Percentiles rank a stretch among this genome's conserved stretches.
These are phyloP conservation scores for Pistacia integerrima DNA, from an alignment of 345 rosid species.

Conservation along the genomic window DNA sequence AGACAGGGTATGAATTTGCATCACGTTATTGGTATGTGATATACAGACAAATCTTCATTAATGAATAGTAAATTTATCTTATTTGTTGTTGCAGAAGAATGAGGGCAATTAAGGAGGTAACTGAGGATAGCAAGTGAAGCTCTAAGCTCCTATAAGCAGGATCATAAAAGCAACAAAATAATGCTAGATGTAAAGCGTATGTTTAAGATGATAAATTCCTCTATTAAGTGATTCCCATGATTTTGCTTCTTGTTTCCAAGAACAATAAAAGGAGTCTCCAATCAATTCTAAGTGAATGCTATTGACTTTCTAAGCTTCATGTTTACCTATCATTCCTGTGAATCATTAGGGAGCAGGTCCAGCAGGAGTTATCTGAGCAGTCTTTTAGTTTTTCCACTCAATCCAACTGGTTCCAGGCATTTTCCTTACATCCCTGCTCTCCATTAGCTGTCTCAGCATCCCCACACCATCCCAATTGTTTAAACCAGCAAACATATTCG, in stretches of 20 bases:
- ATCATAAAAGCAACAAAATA: too few species aligned
- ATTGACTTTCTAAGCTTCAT: background rate
- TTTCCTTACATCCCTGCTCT: constrained; percentile 51
- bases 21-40: background rate
- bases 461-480: constrained; percentile 50
- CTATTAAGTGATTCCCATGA: too few species aligned
- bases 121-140: background rate
- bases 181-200: background rate
- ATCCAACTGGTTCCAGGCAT: constrained; percentile 63
- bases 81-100: background rate
- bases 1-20: background rate
- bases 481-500: constrained; percentile 52
- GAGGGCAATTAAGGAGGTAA: background rate
- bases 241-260: background rate
- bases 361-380: background rate
- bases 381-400: constrained; percentile 10
- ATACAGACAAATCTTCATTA: too few species aligned
- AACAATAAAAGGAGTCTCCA: background rate
- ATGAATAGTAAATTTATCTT: background rate
- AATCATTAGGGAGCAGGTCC: background rate
- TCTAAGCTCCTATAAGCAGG: background rate
- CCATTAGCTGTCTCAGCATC: constrained; percentile 44
- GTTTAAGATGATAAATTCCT: background rate
- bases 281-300: background rate
- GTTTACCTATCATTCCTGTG: background rate